These are phyloP conservation scores for Debaryomyces fabryi DNA, from an alignment of 1,139 yeast genomes.

Conservation along the genomic window DNA sequence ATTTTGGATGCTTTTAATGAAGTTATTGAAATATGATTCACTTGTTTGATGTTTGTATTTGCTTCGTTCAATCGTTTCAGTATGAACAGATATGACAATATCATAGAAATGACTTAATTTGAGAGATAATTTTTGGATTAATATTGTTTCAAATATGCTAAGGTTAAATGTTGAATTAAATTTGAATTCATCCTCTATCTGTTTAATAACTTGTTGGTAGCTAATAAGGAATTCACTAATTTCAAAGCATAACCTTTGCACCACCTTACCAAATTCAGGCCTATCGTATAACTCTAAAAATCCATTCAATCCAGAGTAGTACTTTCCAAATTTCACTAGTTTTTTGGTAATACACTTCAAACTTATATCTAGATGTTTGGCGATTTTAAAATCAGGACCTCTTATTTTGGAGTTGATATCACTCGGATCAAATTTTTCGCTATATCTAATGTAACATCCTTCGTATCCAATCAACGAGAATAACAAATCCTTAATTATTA, in stretches of 20 bases:
- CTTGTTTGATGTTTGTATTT: conserved; percentile 17
- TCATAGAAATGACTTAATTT: conserved; percentile 59
- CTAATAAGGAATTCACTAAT: conserved; percentile 51
- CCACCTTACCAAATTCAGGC: conserved; percentile 64
- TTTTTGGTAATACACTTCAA: conserved; percentile 71
- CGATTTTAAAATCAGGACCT: conserved; percentile 79
- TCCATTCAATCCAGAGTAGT: conserved; percentile 54
- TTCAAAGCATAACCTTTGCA: conserved; percentile 71
- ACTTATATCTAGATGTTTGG: conserved; percentile 73
- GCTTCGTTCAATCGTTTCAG: conserved; percentile 32
- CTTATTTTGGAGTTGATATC: conserved; percentile 37
- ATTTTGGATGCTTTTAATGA: conserved; percentile 43
- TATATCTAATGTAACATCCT: conserved; percentile 74
- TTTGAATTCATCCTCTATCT: conserved; percentile 57
- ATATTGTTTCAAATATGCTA: conserved; percentile 34
- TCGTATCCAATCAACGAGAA: conserved; percentile 75
- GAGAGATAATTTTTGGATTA: conserved; percentile 34
- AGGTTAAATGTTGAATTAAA: conserved; percentile 41
- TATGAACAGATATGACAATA: conserved; percentile 49
- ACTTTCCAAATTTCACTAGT: conserved; percentile 63
- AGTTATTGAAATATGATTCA: conserved; percentile 36
- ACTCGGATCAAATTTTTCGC: conserved; percentile 58
- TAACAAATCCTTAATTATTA: conserved; percentile 70
- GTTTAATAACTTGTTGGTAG: conserved; percentile 52
- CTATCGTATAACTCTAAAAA: conserved; percentile 62